Evolutionary conservation across 2,329 filamentous ascomycete genomes (phyloP).

Genomic region (Hortaea werneckii): DNA sequence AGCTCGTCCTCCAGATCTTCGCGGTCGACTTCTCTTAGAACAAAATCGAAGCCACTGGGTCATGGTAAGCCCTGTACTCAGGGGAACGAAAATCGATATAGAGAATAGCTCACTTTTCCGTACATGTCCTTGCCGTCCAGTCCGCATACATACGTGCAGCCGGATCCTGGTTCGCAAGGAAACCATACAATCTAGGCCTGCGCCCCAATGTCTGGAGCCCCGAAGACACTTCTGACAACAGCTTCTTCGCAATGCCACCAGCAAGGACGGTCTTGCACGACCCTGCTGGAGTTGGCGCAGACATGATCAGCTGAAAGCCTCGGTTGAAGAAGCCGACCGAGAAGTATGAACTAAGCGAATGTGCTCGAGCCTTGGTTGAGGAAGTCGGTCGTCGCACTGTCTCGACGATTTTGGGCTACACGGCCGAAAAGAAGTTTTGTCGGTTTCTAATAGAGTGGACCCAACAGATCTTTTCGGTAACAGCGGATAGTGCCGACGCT

Average conservation of each 20-base stretch:
- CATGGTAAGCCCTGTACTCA: neutral
- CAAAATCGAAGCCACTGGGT: slow-evolving; percentile 68
- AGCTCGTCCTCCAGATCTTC: slow-evolving; percentile 86
- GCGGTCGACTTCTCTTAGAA: slow-evolving; percentile 72
- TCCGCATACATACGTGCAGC: slow-evolving; percentile 89
- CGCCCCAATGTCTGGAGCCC: slow-evolving; percentile 62
- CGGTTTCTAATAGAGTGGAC: neutral
- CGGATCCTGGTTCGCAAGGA: slow-evolving; percentile 84
- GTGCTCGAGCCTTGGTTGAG: neutral
- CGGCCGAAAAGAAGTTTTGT: neutral
- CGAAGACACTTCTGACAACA: slow-evolving; percentile 68
- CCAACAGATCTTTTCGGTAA: neutral
- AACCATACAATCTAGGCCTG: slow-evolving; percentile 74
- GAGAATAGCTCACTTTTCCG: slow-evolving; percentile 61
- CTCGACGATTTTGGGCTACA: neutral
- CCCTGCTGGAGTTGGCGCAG: neutral
- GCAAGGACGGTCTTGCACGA: slow-evolving; percentile 90
- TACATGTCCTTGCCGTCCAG: slow-evolving; percentile 93
- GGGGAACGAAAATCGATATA: neutral
- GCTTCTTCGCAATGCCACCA: slow-evolving; percentile 71
- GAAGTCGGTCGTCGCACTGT: neutral
- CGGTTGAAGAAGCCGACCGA: neutral
- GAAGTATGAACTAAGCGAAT: neutral
- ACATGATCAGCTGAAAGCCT: neutral
- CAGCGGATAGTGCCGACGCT: neutral